Conservation (phyloP, 1,284 basidiomycete species). For the Rhodotorula mucilaginosa region DNA sequence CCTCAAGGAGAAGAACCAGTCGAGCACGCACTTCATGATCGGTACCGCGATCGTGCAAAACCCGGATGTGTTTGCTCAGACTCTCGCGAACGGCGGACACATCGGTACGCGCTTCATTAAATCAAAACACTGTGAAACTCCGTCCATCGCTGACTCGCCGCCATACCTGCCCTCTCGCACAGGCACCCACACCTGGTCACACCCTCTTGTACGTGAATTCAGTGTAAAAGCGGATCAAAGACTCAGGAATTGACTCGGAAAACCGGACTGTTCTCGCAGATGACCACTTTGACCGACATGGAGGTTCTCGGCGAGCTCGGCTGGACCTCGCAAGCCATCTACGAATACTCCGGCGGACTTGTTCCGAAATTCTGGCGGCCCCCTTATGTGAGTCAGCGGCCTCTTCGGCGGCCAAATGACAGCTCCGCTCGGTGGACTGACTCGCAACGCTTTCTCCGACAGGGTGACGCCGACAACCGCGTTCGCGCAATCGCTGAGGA, state of each 20-base stretch:
- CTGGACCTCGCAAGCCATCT: conserved; percentile 77
- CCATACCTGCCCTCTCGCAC: too few relatives aligned
- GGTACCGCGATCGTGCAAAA: conserved; percentile 66
- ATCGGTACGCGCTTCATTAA: conserved; percentile 36
- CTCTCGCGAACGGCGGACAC: conserved; percentile 27
- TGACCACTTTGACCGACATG: conserved; percentile 70
- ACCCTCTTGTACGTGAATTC: conserved; percentile 15
- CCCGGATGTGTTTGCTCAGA: conserved; percentile 50
- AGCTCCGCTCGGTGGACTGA: too few relatives aligned
- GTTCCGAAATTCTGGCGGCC: conserved; percentile 18
- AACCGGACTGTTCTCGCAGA: conserved; percentile 45
- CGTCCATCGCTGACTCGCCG: too few relatives aligned
- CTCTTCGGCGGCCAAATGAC: too few relatives aligned
- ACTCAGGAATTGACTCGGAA: too few relatives aligned
- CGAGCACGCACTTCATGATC: conserved; percentile 78
- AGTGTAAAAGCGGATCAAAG: too few relatives aligned
- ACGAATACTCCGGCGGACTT: conserved; percentile 53
- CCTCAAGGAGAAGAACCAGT: conserved; percentile 59
- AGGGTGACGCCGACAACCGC: conserved; percentile 66
- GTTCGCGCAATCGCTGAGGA: conserved; percentile 33
- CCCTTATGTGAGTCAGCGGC: conserved; percentile 8
- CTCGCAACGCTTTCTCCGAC: not conserved
- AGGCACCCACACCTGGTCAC: conserved; percentile 52
- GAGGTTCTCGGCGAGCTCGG: conserved; percentile 74
- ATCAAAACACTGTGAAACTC: not conserved